Evolutionary conservation across 2,329 filamentous ascomycete genomes (phyloP), one percentile per base, ranked within the genome.

Genomic region (Xylaria sp.): DNA sequence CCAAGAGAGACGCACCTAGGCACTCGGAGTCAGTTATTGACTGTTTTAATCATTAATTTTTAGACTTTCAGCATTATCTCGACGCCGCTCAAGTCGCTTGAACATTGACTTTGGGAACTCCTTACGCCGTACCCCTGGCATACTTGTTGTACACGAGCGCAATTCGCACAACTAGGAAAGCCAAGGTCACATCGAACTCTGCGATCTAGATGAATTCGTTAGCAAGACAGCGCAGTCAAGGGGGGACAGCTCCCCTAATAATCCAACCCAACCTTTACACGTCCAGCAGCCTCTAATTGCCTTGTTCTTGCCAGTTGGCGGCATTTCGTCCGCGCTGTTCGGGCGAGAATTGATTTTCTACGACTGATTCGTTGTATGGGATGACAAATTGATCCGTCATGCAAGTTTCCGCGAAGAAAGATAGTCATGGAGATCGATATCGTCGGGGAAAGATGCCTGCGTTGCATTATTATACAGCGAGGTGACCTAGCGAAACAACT

Each of bases 261-360:
- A 20, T 48, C 38, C 9, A 17, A 54, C 26, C 23, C 15, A 56
- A 71, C 69, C 66, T 71, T 69, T 71, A 44, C 69, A 71, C n/a
- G 69, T 71, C 69, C 69, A 71, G 40, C 69, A 71, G 54, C 69
- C 63, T 44, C 38, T 63, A 23, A 6, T 44, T 33, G 59, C 42
- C 40, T 68, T 66, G 4, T 66, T 69, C 38, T 66, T 69, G 48
- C 26, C 51, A 17, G 33, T 26, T 6, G 63, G 31, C 15, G 51
- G 36, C 66, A 63, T 68, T 40, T 59, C 11, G 36, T 51, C 64
- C 1, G 5, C 23, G 61, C 31, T 70, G 64, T 70, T 10, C 36
- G 70, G 2, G 69, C 72, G 26, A 69, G 78, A 2, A 74, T 77
- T 2, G 64, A 70, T 42, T 63, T 68, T 59, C 44, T 36, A 58